Evolutionary conservation across 2,329 filamentous ascomycete genomes (phyloP), one percentile per base, ranked within the genome.

Genomic region (Epichloe sibirici): DNA sequence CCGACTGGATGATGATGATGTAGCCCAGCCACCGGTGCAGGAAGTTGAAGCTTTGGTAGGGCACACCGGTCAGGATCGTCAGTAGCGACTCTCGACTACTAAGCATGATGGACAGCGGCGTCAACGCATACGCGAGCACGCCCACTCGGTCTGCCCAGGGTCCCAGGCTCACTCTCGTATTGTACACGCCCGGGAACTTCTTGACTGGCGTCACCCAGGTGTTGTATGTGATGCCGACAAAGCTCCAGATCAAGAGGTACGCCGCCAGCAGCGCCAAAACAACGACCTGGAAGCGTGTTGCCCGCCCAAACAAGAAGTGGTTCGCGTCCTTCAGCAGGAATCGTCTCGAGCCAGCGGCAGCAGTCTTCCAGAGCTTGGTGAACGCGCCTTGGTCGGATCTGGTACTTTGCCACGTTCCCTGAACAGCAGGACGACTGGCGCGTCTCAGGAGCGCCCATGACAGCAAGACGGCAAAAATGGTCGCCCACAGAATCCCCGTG

Each of bases 41-140:
- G 62, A 90, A 90, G 66, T 86, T 83, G 74, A 90, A 88, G 60
- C 78, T 80, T 58, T 89, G 85, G 61, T 88, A 88, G 0, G 86
- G 85, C 0, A 90, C 73, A 1, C 86, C 86, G 0, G 85, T 90
- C 48, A 88, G 65, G 13, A 86, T 63, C 0, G 81, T 85, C 4
- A 90, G 74, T 2, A 89, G 70, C 0, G 82, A 86, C 63, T 90
- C 86, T 42, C 86, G 76, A 53, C 74, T 82, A n/a, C 78, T 74
- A 12, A 90, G 73, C 47, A 86, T 66, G 34, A 90, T 69, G 0
- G 82, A 82, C 0, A 90, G 71, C 0, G 86, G 86, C 0, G 85
- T 88, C 9, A 90, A 73, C 0, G 85, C 86, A 59, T 86, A 90
- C 1, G 86, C 85, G 0, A 90, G 65, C 2, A 83, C 75, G 7